Evolutionary conservation across 1,139 yeast species (phyloP), one percentile per base, ranked within the genome.

Genomic region (Candida tetrigidarum): DNA sequence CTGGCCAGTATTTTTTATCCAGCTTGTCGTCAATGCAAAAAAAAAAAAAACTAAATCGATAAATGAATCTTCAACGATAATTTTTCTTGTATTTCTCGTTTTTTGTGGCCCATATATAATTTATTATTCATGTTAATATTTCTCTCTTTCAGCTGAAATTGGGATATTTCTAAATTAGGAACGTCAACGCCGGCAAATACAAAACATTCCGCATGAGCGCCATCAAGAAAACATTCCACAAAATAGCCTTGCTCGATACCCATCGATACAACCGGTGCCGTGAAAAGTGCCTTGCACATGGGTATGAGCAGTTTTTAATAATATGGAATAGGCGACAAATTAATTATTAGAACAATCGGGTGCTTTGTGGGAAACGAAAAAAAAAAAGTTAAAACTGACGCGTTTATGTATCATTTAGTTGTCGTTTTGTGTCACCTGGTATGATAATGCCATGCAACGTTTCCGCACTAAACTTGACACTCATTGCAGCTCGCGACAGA

Each of bases 401-500:
- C 35, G 35, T 32, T 15, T 37, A 14, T 25, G 33, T 41, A 14
- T 12, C 9, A 11, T 42, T 33, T 27, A 33, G 34, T 32, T 14
- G 6, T 2, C 5, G 9, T 29, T 29, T 29, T 29, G 33, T 29
- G 33, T 29, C 12, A 29, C 19, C 14, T 95, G 4, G 86, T 93
- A n/a, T n/a, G n/a, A n/a, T n/a, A n/a, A n/a, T n/a, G n/a, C n/a
- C n/a, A n/a, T n/a, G n/a, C n/a, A n/a, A n/a, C n/a, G n/a, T n/a
- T n/a, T n/a, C n/a, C n/a, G n/a, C n/a, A n/a, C n/a, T n/a, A n/a
- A n/a, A n/a, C n/a, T n/a, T 90, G 60, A 29, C 35, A 19, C 16
- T 32, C 14, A 66, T 92, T 30, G 88, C 86, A 2, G 74, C 84
- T 11, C 75, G 80, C 29, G 97, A 91, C 59, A 78, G 85, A 49